These are phyloP conservation scores for Pezicula rhizophila DNA, from an alignment of 2,329 filamentous ascomycete genomes.

Conservation along the genomic window DNA sequence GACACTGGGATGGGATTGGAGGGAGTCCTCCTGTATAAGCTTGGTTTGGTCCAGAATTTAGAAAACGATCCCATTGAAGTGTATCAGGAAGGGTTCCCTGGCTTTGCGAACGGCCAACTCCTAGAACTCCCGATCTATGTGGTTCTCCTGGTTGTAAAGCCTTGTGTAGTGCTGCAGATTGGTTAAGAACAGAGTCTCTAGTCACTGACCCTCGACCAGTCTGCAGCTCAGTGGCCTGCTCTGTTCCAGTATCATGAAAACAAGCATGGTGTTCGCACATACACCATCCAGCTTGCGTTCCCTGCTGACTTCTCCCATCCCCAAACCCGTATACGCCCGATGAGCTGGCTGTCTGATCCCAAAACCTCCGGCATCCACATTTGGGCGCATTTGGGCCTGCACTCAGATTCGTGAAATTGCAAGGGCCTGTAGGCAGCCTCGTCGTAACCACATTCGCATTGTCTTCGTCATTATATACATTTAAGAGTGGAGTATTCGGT, in stretches of 20 bases:
- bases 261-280: conserved; percentile 52
- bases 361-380: conserved; percentile 50
- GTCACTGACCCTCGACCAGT: conserved; percentile 7
- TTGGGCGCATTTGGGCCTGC: conserved; percentile 33
- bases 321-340: background rate
- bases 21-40: conserved; percentile 18
- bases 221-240: conserved; percentile 3
- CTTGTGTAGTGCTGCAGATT: background rate
- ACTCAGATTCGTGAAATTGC: conserved; percentile 43
- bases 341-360: conserved; percentile 30
- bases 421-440: conserved; percentile 39
- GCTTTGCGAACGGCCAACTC: conserved; percentile 2
- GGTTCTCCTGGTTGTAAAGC: background rate
- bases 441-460: conserved; percentile 9
- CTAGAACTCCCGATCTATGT: background rate
- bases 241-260: conserved; percentile 34
- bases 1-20: conserved; percentile 29
- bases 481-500: conserved; percentile 24
- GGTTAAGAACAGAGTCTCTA: background rate
- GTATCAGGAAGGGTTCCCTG: conserved; percentile 19
- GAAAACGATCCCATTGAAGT: conserved; percentile 19
- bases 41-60: conserved; percentile 16
- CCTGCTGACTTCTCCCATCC: conserved; percentile 2
- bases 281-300: conserved; percentile 28
- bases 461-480: conserved; percentile 16